A percentile compares a stretch with the other conserved stretches of the same genome.
Evolutionary conservation across 1,284 basidiomycete genomes (phyloP).

Genomic region (Cryptococcus sp.): DNA sequence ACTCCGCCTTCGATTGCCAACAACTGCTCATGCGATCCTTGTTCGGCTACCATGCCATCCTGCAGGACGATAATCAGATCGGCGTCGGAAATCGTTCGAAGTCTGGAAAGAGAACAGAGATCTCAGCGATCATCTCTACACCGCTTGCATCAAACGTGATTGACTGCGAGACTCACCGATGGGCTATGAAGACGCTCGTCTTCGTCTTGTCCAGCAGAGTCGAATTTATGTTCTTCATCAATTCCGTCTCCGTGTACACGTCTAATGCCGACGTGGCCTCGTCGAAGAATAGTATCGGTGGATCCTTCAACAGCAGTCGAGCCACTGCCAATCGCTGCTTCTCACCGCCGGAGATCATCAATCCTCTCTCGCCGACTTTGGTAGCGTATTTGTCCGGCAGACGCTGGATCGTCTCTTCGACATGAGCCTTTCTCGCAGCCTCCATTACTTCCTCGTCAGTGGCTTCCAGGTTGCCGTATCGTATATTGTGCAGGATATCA

Average conservation of each 20-base stretch:
- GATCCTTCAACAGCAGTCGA: slow-evolving; percentile 87
- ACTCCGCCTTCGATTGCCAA: slow-evolving; percentile 66
- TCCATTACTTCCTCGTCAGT: slow-evolving; percentile 83
- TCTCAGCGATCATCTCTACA: slow-evolving; percentile 3
- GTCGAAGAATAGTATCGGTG: slow-evolving; percentile 94
- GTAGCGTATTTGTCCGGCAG: slow-evolving; percentile 86
- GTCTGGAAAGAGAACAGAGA: slow-evolving; percentile 52
- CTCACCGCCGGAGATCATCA: slow-evolving; percentile 98
- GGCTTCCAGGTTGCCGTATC: slow-evolving; percentile 87
- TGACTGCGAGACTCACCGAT: slow-evolving; percentile 54
- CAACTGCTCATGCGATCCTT: slow-evolving; percentile 88
- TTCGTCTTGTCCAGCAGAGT: slow-evolving; percentile 73
- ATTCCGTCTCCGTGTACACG: slow-evolving; percentile 87
- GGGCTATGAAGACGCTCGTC: slow-evolving; percentile 95
- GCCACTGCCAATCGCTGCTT: slow-evolving; percentile 96
- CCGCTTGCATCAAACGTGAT: not conserved
- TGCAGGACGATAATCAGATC: slow-evolving; percentile 88
- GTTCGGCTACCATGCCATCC: slow-evolving; percentile 80
- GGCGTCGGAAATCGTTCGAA: slow-evolving; percentile 75
- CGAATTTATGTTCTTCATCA: slow-evolving; percentile 91
- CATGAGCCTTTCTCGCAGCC: slow-evolving; percentile 81
- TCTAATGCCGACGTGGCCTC: slow-evolving; percentile 98
- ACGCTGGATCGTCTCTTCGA: slow-evolving; percentile 75
- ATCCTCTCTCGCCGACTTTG: slow-evolving; percentile 89
- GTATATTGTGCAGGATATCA: slow-evolving; percentile 90